Conservation (phyloP, 768 basidiomycete species). For the Trametes coccinea region DNA sequence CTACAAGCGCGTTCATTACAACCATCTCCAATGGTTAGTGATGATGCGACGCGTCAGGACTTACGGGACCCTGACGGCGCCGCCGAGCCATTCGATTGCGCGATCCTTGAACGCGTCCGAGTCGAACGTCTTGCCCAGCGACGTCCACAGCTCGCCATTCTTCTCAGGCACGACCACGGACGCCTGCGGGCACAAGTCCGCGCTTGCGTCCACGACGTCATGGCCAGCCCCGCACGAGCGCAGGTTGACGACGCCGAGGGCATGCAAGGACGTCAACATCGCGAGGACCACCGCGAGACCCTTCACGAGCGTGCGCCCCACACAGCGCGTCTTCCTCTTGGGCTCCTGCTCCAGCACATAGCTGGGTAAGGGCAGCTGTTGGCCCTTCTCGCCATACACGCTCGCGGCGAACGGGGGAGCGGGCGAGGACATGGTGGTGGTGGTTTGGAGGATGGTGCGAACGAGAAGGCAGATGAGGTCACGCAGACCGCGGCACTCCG, state of each 20-base stretch:
- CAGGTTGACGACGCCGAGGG: conserved; percentile 6
- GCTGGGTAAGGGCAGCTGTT: conserved; percentile 3
- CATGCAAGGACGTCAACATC: conserved; percentile 5
- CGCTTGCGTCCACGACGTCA: background rate
- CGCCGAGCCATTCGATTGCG: conserved; percentile 27
- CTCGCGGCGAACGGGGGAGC: background rate
- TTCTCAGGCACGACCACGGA: conserved; percentile 35
- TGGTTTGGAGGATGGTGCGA: conserved; percentile 2
- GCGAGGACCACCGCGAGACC: conserved; percentile 11
- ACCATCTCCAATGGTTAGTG: background rate
- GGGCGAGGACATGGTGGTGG: conserved; percentile 20
- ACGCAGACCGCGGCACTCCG: background rate
- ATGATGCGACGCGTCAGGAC: conserved; percentile 11
- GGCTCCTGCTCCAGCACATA: conserved; percentile 4
- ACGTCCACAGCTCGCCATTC: conserved; percentile 37
- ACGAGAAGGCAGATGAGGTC: conserved; percentile 9
- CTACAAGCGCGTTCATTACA: conserved; percentile 27
- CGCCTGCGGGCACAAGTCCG: conserved; percentile 38
- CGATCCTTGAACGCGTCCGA: conserved; percentile 37
- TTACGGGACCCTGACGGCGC: conserved; percentile 38
- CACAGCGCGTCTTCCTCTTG: conserved; percentile 3
- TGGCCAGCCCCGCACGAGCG: conserved; percentile 1
- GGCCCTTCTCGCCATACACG: conserved; percentile 10
- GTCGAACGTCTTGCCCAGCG: conserved; percentile 33
- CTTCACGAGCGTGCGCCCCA: conserved; percentile 11